Conservation (phyloP, 2,329 filamentous ascomycete species). For the Nemania sp. region DNA sequence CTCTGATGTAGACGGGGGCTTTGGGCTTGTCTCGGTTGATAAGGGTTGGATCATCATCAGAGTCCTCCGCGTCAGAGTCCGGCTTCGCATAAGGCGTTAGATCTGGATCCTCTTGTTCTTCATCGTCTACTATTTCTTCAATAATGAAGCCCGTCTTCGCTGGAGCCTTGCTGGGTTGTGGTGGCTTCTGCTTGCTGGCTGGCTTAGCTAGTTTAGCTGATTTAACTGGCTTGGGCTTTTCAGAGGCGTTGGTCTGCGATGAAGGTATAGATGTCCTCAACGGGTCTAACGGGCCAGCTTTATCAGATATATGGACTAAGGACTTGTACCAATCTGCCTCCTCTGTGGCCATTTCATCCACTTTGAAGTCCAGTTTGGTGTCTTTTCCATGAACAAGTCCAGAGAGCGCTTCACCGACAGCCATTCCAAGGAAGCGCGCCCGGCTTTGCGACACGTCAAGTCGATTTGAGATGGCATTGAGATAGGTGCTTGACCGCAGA, state of each 20-base stretch:
- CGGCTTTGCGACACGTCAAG: conserved; percentile 80
- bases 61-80: conserved; percentile 89
- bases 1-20: conserved; percentile 90
- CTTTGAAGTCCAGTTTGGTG: conserved; percentile 82
- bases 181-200: conserved; percentile 37
- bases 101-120: conserved; percentile 71
- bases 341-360: conserved; percentile 78
- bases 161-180: conserved; percentile 47
- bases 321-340: conserved; percentile 82
- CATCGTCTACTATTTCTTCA: conserved; percentile 73
- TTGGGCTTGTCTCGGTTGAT: conserved; percentile 85
- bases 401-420: conserved; percentile 80
- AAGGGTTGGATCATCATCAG: conserved; percentile 90
- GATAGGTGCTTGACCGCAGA: conserved; percentile 77
- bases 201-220: conserved; percentile 41
- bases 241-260: conserved; percentile 41
- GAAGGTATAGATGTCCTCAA: conserved; percentile 53
- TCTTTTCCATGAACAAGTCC: conserved; percentile 74
- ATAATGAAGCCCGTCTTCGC: conserved; percentile 64
- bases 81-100: conserved; percentile 85
- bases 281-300: conserved; percentile 67
- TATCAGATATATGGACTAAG: conserved; percentile 73
- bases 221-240: too few species aligned
- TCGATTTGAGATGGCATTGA: conserved; percentile 85
- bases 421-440: conserved; percentile 87